Evolutionary conservation across 2,329 filamentous ascomycete species (phyloP).

Genomic region (Lachnellula hyalina): DNA sequence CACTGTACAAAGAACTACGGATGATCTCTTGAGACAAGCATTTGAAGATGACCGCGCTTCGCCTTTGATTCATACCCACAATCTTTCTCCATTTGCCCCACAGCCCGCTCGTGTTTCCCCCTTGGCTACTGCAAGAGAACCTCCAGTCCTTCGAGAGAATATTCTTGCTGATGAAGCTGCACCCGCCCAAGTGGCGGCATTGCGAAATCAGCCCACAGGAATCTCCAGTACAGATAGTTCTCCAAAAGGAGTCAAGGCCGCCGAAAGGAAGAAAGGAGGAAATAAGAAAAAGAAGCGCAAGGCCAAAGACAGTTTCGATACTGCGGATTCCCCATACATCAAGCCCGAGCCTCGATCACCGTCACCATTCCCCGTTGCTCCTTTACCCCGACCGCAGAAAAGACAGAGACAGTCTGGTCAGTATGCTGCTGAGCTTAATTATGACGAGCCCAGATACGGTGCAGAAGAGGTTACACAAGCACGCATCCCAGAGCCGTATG

Average conservation of each 20-base stretch:
- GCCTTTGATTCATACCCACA: slow-evolving; percentile 66
- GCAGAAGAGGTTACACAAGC: slow-evolving; percentile 24
- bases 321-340: slow-evolving; percentile 47
- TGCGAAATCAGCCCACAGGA: slow-evolving; percentile 43
- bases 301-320: slow-evolving; percentile 39
- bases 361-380: slow-evolving; percentile 50
- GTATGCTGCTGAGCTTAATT: slow-evolving; percentile 37
- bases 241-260: slow-evolving; percentile 47
- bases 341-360: slow-evolving; percentile 62
- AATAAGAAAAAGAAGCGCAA: slow-evolving; percentile 50
- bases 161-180: slow-evolving; percentile 24
- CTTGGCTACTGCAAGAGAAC: slow-evolving; percentile 42
- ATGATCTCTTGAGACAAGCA: slow-evolving; percentile 35
- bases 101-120: slow-evolving; percentile 67
- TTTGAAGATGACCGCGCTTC: slow-evolving; percentile 42
- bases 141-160: slow-evolving; percentile 26
- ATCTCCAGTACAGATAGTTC: slow-evolving; percentile 57
- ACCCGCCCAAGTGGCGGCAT: slow-evolving; percentile 51
- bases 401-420: slow-evolving; percentile 46
- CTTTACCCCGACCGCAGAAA: slow-evolving; percentile 52
- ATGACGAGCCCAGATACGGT: slow-evolving; percentile 43
- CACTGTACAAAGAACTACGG: slow-evolving; percentile 32
- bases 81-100: slow-evolving; percentile 67
- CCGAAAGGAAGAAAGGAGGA: slow-evolving; percentile 41
- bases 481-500: slow-evolving; percentile 14